Evolutionary conservation across 768 basidiomycete genomes (phyloP), one percentile per base, ranked within the genome.

Genomic region (Cystobasidium tubakii): DNA sequence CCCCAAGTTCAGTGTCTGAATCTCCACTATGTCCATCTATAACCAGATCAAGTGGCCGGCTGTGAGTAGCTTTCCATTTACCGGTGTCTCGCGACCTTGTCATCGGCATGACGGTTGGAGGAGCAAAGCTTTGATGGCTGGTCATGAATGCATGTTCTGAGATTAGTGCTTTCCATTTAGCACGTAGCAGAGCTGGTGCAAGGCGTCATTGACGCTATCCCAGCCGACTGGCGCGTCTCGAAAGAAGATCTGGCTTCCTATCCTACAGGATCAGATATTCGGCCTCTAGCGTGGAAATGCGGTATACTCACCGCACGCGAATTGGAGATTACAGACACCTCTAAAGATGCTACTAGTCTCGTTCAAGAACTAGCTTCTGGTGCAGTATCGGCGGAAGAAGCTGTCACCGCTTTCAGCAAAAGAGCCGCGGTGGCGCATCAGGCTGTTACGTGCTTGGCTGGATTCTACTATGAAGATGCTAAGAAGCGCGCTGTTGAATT

Each of bases 391-490:
- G 64, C 64, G 13, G 64, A 36, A 66, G 64, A 66, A 29, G 25
- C 42, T 27, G 33, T 66, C 64, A 66, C 34, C 15, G 64, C 64
- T 66, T 66, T 39, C 39, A 43, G 33, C 15, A 66, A 66, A 43
- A 34, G 64, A 43, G 39, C 64, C 6, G 64, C 64, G 34, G 27
- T 66, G 25, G 64, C 64, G 17, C 64, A 66, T 34, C 64, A 66
- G 42, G 64, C 64, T 19, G 25, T 43, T 17, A 33, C 33, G 1
- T 66, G 64, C 42, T 44, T 66, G 42, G 39, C 33, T 44, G 64
- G 39, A 9, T 66, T 33, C 33, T 39, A 27, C 34, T 66, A 34
- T 43, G 34, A 44, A 33, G 64, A 66, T 27, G 64, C 64, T 7
- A 34, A 19, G 13, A 29, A 34, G 34, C 64, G 64, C 15, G 64